phyloP scores from a whole-genome alignment of 2,329 filamentous ascomycete species.

The Pestalotiopsis sp. region DNA sequence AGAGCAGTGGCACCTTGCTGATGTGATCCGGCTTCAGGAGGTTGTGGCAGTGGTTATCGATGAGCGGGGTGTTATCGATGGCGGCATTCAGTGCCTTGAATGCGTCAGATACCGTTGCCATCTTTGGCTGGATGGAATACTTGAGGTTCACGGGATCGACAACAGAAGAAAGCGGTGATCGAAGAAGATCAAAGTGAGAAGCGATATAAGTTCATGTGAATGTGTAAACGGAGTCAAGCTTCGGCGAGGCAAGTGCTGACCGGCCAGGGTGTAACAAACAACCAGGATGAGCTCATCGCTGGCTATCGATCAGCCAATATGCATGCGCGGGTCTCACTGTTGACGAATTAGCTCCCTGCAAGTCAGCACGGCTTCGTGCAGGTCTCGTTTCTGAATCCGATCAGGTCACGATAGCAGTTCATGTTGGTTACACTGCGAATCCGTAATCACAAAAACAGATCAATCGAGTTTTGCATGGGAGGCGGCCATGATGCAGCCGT shows the following conservation, averaged over 20 bases:
- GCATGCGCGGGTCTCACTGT: not conserved
- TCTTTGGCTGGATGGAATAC: not conserved
- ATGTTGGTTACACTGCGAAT: not conserved
- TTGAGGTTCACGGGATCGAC: not conserved
- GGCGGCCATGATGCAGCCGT: not conserved
- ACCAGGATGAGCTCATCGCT: not conserved
- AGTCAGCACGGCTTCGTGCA: not conserved
- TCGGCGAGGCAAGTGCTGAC: not conserved
- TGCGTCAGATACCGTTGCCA: slow-evolving; percentile 14
- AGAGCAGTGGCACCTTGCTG: slow-evolving; percentile 51
- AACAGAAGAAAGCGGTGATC: not conserved
- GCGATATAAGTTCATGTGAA: not conserved
- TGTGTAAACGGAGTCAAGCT: not conserved
- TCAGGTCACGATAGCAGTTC: not conserved
- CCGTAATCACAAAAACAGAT: not conserved
- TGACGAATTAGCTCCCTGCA: not conserved
- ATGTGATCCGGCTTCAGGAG: slow-evolving; percentile 58
- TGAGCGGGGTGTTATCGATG: slow-evolving; percentile 62
- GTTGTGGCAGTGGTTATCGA: slow-evolving; percentile 76
- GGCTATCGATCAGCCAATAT: not conserved
- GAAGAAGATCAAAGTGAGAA: not conserved
- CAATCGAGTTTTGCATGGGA: not conserved
- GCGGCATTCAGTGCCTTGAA: slow-evolving; percentile 29
- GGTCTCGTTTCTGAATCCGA: not conserved
- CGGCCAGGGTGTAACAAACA: not conserved